Base-by-base conservation (phyloP, 495 filamentous ascomycete species). In the Penicillium silybi region DNA sequence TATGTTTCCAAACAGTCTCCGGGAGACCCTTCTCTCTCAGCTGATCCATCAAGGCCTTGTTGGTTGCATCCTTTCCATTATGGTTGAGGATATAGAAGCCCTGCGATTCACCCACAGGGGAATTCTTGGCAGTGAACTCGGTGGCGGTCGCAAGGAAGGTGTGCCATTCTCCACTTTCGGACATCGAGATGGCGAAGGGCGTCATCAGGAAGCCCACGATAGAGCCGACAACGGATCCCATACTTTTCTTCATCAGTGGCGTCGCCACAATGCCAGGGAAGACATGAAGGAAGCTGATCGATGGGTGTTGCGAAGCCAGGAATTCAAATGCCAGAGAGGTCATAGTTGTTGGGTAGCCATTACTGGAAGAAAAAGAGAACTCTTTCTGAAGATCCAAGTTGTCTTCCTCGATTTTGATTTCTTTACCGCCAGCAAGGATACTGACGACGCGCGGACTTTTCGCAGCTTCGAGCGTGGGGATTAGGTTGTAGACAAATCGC, bases 31-130 rank as follows among this genome's bases (percentile, higher is more conserved):
- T 57, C 26, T 65, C 56, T 45, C 69, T 66, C 37, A 70, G 58
- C n/a, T 59, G 45, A 17, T 48, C 58, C 52, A 82, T 50, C 7
- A 76, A 38, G 22, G 62, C 58, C 41, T 64, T 47, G 11, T 72
- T 69, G 39, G 66, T 68, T 1, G 66, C 53, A 53, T 69, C 58
- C 47, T 77, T 71, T 1, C 70, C 71, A 22, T 80, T 61, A 47
- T 62, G 59, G 25, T 67, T 71, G 11, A 81, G 57, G 7, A 70
- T 67, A 61, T 83, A 84, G 25, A 70, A 72, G 1, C 80, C 79
- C 40, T 68, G 71, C 0, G 74, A 78, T 32, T 10, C 29, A 32
- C 11, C 29, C 11, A 10, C 13, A 15, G 29, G 13, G 0, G 43
- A 48, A 34, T 68, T 58, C 13, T 65, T 60, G 2, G 53, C 8